A percentile compares a stretch with the other conserved stretches of the same genome.
Evolutionary conservation across 805 yeast genomes (phyloP).

Genomic region (Ogataea nonfermentans): DNA sequence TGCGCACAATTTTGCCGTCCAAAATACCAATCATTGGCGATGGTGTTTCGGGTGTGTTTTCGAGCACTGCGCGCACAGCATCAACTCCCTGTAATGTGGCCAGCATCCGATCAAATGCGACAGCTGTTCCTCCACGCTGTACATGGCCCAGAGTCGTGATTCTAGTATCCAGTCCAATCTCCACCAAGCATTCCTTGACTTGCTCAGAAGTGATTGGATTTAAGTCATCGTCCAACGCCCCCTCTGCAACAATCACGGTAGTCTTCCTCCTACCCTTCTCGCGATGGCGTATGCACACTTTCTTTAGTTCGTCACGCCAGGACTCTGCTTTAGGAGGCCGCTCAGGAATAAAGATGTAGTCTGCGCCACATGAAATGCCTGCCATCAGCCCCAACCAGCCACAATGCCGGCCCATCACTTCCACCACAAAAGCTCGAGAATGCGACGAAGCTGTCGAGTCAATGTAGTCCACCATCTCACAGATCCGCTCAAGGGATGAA

Average conservation of each 20-base stretch:
- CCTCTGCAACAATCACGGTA: constrained; percentile 96
- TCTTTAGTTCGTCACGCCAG: constrained; percentile 81
- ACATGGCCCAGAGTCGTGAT: constrained; percentile 96
- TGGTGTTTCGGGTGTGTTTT: constrained; percentile 84
- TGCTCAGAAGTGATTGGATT: constrained; percentile 76
- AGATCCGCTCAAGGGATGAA: constrained; percentile 88
- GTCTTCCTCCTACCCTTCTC: constrained; percentile 88
- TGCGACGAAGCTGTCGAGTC: constrained; percentile 98
- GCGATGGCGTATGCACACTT: constrained; percentile 76
- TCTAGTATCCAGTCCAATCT: constrained; percentile 86
- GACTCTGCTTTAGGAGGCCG: constrained; percentile 71
- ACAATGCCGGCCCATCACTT: constrained; percentile 99
- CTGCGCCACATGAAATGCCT: constrained; percentile 95
- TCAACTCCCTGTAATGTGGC: constrained; percentile 98
- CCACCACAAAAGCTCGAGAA: constrained; percentile 95
- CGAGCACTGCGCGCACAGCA: constrained; percentile 91
- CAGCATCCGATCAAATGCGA: constrained; percentile 85
- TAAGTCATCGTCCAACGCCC: constrained; percentile 83
- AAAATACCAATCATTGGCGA: constrained; percentile 69
- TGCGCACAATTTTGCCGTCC: constrained; percentile 83
- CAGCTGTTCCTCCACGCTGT: constrained; percentile 98
- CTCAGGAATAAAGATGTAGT: constrained; percentile 91
- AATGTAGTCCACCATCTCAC: constrained; percentile 92
- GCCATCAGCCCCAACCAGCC: constrained; percentile 99
- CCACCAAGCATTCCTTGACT: constrained; percentile 79